Conservation (phyloP, 805 yeast species). For the Maudiozyma turicensis region DNA sequence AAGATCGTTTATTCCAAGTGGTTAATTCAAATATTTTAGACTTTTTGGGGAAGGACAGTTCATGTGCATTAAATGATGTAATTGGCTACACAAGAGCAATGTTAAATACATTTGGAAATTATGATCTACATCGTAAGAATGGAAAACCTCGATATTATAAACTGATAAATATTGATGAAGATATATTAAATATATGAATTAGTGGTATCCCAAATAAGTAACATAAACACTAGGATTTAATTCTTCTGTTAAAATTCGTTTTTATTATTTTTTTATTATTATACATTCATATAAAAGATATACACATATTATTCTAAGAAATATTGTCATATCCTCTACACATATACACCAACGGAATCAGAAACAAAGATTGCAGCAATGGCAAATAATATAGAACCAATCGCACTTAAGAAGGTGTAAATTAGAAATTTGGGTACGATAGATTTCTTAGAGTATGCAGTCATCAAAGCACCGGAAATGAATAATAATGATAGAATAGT, state of each 20-base stretch:
- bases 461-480: constrained; percentile 12
- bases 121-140: constrained; percentile 20
- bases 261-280: too few relatives aligned
- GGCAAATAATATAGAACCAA: constrained; percentile 32
- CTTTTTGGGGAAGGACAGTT: constrained; percentile 35
- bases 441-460: constrained; percentile 10
- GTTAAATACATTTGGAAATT: constrained; percentile 20
- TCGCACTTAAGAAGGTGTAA: constrained; percentile 17
- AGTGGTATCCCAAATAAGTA: not conserved
- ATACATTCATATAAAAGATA: too few relatives aligned
- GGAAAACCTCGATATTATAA: constrained; percentile 15
- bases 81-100: constrained; percentile 33
- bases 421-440: constrained; percentile 14
- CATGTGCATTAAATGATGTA: constrained; percentile 36
- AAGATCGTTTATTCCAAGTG: constrained; percentile 25
- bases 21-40: constrained; percentile 33
- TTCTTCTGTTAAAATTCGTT: too few relatives aligned
- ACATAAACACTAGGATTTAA: too few relatives aligned
- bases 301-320: too few relatives aligned
- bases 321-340: constrained; percentile 10
- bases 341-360: constrained; percentile 39
- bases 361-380: constrained; percentile 34
- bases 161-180: constrained; percentile 38
- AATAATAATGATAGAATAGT: constrained; percentile 12
- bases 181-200: constrained; percentile 29